Conservation (phyloP, 345 rosid genomes). For the Rhizophora mangle region DNA sequence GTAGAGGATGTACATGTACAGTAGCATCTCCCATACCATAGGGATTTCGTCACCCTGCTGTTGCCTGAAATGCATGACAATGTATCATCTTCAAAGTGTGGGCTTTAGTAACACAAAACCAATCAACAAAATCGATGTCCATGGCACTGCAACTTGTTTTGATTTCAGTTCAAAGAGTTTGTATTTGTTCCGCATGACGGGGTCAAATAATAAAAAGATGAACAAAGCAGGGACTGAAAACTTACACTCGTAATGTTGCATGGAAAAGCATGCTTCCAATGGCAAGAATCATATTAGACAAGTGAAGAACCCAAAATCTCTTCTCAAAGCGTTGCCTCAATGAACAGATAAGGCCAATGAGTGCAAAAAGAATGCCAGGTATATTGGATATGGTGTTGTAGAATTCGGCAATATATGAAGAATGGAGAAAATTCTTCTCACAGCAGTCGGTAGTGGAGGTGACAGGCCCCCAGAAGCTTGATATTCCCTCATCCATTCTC, state of each 20-base stretch:
- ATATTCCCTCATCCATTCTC: conserved; percentile 64
- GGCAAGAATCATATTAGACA: conserved; percentile 79
- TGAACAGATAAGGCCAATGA: conserved; percentile 75
- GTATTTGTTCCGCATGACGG: too few relatives aligned
- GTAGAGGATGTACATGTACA: conserved; percentile 80
- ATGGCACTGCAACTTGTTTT: too few relatives aligned
- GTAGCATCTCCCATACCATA: conserved; percentile 96
- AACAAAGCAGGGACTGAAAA: neutral
- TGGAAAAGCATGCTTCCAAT: conserved; percentile 92
- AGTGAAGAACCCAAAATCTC: conserved; percentile 81
- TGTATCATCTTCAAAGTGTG: neutral
- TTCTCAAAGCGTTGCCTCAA: conserved; percentile 81
- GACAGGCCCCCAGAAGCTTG: conserved; percentile 90
- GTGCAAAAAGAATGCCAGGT: conserved; percentile 69
- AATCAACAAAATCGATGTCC: too few relatives aligned
- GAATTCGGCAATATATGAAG: conserved; percentile 78
- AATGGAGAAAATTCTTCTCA: conserved; percentile 66
- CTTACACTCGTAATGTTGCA: conserved; percentile 76
- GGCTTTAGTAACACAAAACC: neutral
- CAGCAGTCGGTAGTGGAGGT: conserved; percentile 71
- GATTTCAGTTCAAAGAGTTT: too few relatives aligned
- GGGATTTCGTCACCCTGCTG: conserved; percentile 94
- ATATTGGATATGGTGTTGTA: conserved; percentile 71
- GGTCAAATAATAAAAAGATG: neutral
- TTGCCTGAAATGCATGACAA: conserved; percentile 49